Evolutionary conservation across 495 filamentous ascomycete genomes (phyloP), one percentile per base, ranked within the genome.

Genomic region (Podospora conica): DNA sequence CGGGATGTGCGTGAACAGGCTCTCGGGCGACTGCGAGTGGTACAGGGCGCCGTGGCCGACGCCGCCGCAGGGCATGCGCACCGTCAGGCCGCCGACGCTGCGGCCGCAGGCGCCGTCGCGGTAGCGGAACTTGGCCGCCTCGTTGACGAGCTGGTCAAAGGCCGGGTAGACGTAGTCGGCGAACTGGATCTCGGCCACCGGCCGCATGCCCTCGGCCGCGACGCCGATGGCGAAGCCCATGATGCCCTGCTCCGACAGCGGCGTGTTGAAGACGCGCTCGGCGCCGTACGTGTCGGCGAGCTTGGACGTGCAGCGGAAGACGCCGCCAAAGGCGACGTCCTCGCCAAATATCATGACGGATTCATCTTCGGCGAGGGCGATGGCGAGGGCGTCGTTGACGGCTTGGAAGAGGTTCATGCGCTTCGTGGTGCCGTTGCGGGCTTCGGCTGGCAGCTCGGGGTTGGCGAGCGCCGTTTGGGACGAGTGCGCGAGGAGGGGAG

Each of bases 41-140:
- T 98, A 96, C 80, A 98, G 78, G 59, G 90, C 95, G 58, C 95
- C 95, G 73, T 98, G 95, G n/a, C 95, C 95, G 18, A 98, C 96
- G 21, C 88, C 91, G 58, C 95, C 96, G 69, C 88, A 92, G 0
- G 95, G 95, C 96, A 98, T 98, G 21, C 95, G 82, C 12, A 98
- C 86, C 12, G 96, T 93, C 75, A 98, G 77, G 3, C 94, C 91
- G 8, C 92, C 92, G 11, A 80, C 83, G 74, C 88, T 84, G 9
- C 84, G 83, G 1, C 84, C 88, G 11, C 88, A 90, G 3, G 74
- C 77, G 0, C 93, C 94, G 74, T 94, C 91, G 60, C 94, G 83
- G 77, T 94, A 98, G 62, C 95, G 81, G 68, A 91, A 90, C 80
- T 98, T 98, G 59, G 92, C 92, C 3, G 93, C 93, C 77, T 98